Percentiles rank a stretch among this genome's conserved stretches.
Conservation (phyloP, 768 basidiomycete species). For the Tephrocybe sp. region DNA sequence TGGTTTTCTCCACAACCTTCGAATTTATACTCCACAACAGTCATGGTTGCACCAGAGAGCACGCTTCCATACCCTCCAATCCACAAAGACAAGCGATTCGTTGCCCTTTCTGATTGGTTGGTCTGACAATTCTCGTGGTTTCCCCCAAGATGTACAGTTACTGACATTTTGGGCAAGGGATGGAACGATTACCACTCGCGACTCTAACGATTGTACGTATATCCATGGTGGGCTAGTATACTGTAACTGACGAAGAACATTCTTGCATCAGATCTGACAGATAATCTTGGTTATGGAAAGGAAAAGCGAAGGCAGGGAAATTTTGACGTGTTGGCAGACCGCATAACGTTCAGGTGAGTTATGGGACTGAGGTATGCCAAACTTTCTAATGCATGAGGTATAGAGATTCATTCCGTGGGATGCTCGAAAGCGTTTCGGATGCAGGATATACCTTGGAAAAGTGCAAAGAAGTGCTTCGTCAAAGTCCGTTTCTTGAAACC, state of each 20-base stretch:
- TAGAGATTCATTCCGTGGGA: conserved; percentile 86
- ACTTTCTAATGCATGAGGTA: neutral
- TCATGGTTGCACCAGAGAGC: conserved; percentile 45
- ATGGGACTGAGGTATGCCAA: neutral
- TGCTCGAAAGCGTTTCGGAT: conserved; percentile 75
- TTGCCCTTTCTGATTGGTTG: conserved; percentile 90
- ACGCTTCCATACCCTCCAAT: conserved; percentile 80
- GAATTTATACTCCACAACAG: neutral
- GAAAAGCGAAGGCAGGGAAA: conserved; percentile 74
- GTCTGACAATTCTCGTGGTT: conserved; percentile 24
- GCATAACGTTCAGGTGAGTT: conserved; percentile 65
- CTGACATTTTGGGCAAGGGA: conserved; percentile 53
- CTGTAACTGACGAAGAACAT: neutral
- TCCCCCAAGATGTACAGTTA: neutral
- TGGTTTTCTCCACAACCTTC: neutral
- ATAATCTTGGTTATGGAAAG: conserved; percentile 84
- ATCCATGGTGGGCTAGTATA: neutral
- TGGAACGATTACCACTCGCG: conserved; percentile 89
- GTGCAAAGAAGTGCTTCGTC: conserved; percentile 71
- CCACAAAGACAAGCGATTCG: conserved; percentile 76
- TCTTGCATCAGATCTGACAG: conserved; percentile 66
- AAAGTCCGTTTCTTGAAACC: conserved; percentile 43
- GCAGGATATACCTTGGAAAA: conserved; percentile 83
- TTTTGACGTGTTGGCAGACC: conserved; percentile 64
- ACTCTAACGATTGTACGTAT: conserved; percentile 86